Conservation (phyloP, 2,329 filamentous ascomycete genomes). For the Parafenestella ontariensis region DNA sequence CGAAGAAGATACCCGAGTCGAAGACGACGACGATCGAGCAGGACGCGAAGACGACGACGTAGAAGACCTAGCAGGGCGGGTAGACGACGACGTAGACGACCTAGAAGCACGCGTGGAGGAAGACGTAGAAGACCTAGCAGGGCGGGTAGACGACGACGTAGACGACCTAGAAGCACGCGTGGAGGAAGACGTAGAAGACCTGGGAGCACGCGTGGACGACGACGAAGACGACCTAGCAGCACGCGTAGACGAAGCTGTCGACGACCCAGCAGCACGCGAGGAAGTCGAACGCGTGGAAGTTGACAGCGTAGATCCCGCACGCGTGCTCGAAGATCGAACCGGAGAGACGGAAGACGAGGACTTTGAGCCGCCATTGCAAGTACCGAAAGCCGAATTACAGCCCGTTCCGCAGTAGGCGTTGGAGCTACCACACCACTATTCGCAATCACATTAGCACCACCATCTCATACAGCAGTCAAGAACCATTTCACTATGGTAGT, state of each 20-base stretch:
- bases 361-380: neutral
- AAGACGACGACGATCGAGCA: neutral
- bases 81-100: neutral
- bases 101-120: no score
- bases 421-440: constrained; percentile 19
- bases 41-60: neutral
- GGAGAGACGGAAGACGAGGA: neutral
- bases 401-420: constrained; percentile 28
- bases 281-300: neutral
- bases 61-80: neutral
- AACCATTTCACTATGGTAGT: no score
- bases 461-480: neutral
- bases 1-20: neutral
- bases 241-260: neutral
- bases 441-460: no score
- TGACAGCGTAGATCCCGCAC: neutral
- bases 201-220: neutral
- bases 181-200: neutral
- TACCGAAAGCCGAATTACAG: neutral
- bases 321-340: neutral
- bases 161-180: neutral
- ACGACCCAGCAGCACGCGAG: neutral
- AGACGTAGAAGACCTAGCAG: neutral
- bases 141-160: neutral
- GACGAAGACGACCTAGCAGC: neutral